Evolutionary conservation across 169 alveolate genomes (phyloP).

Genomic region (Plasmodium malariae): DNA sequence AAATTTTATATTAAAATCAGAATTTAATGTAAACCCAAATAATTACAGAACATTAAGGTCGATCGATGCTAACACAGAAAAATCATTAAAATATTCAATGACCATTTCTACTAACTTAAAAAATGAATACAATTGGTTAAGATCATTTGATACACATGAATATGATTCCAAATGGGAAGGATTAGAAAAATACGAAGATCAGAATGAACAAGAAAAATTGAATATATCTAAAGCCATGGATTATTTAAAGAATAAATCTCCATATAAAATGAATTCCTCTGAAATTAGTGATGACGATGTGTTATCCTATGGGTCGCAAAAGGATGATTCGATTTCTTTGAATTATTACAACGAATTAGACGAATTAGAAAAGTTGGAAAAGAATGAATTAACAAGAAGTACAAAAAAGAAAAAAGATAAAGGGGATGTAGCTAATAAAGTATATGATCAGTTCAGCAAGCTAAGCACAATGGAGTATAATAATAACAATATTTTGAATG

Average conservation of each 20-base stretch:
- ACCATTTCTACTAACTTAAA: constrained; percentile 44
- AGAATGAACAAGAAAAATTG: constrained; percentile 59
- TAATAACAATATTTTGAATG: constrained; percentile 2
- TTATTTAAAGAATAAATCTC: constrained; percentile 72
- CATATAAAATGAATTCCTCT: constrained; percentile 72
- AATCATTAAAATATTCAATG: constrained; percentile 70
- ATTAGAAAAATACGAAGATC: constrained; percentile 71
- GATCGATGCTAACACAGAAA: constrained; percentile 61
- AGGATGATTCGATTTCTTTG: constrained; percentile 47
- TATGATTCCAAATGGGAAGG: constrained; percentile 72
- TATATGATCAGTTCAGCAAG: constrained; percentile 49
- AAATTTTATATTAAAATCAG: constrained; percentile 84
- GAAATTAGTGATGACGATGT: constrained; percentile 57
- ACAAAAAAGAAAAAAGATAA: constrained; percentile 56
- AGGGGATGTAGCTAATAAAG: constrained; percentile 45
- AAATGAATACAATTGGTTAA: constrained; percentile 72
- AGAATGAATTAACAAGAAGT: constrained; percentile 25
- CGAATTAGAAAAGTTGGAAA: constrained; percentile 65
- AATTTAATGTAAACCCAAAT: constrained; percentile 55
- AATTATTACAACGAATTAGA: constrained; percentile 73
- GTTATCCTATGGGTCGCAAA: constrained; percentile 29
- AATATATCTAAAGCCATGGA: constrained; percentile 77
- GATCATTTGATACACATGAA: constrained; percentile 74
- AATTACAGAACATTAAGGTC: constrained; percentile 66
- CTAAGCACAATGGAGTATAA: constrained; percentile 9